phyloP scores from a whole-genome alignment of 2,329 filamentous ascomycete genomes.

The Fusarium coffeatum region DNA sequence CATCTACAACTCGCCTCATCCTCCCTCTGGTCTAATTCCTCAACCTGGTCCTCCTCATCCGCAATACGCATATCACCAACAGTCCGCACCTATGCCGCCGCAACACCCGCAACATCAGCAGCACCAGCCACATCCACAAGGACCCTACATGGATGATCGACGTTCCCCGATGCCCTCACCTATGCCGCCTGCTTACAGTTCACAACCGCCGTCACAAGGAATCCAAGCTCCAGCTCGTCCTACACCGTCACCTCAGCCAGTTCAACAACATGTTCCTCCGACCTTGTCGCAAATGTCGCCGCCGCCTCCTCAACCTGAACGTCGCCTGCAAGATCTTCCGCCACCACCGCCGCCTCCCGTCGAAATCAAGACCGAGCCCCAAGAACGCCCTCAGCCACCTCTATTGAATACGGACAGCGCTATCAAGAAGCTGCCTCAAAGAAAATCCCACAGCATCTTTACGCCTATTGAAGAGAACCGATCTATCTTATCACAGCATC shows the following conservation, averaged over 20 bases:
- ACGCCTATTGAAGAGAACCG: slow-evolving; percentile 95
- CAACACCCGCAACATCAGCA: not conserved
- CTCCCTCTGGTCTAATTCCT: slow-evolving; percentile 38
- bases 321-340: slow-evolving; percentile 63
- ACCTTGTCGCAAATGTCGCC: slow-evolving; percentile 65
- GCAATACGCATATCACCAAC: slow-evolving; percentile 42
- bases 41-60: slow-evolving; percentile 34
- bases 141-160: slow-evolving; percentile 77
- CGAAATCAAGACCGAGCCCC: slow-evolving; percentile 62
- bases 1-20: slow-evolving; percentile 76
- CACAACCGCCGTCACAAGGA: slow-evolving; percentile 65
- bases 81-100: slow-evolving; percentile 56
- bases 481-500: slow-evolving; percentile 88
- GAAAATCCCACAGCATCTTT: slow-evolving; percentile 92
- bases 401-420: slow-evolving; percentile 63
- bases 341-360: slow-evolving; percentile 64
- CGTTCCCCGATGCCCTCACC: slow-evolving; percentile 66
- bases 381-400: slow-evolving; percentile 59
- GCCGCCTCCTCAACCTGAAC: slow-evolving; percentile 61
- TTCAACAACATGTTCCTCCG: slow-evolving; percentile 62
- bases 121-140: slow-evolving; percentile 44
- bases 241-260: slow-evolving; percentile 69
- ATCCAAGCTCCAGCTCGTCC: slow-evolving; percentile 60
- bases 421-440: slow-evolving; percentile 74
- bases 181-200: slow-evolving; percentile 74